Base-by-base conservation (phyloP, 75 land plant genomes). In the Azolla pinnata region DNA sequence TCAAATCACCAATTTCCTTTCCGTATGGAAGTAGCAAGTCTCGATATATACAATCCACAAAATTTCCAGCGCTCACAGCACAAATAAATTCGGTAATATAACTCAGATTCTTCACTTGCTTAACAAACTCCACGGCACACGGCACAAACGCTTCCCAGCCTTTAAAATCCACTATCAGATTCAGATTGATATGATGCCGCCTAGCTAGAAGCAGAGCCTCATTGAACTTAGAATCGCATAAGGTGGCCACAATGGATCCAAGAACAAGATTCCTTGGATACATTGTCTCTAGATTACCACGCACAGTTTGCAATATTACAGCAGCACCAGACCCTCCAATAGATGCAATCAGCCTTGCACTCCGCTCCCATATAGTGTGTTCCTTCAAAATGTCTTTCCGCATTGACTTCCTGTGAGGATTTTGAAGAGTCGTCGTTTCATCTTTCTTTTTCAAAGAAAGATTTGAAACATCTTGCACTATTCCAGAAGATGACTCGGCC, bases 211-310 rank as follows among this genome's bases (percentile, higher is more conserved):
- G 69, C 48, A 95, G 58, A 4, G 91, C 97, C 68, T 95, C 97
- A 60, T 60, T 79, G 56, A 83, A 95, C 10, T 86, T 82, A 5
- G 64, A 18, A 33, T 84, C 85, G 34, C 44, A 64, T 73, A 95
- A 70, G 32, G 88, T 85, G 62, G 77, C 81, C 32, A 73, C 51
- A 50, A 95, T 83, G 28, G 97, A 86, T 5, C 60, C 55, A 29
- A 90, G 74, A 27, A 95, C 97, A 49, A 95, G 56, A 57, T 81
- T 95, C 60, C 99, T 86, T 1, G 99, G 96, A 55, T 83, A 95
- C 20, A 95, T 81, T 64, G 85, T 86, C 66, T 90, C 99, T 58
- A 95, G 63, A 63, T 86, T 95, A 12, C 99, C 99, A 31, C 99
- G 71, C 47, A 35, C 50, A 24, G 99, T 75, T 76, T 95, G 99